Percentiles rank a stretch among this genome's conserved stretches.
phyloP scores from a whole-genome alignment of 225 moss, liverwort and hornwort species.

The Marchantia polymorpha region DNA sequence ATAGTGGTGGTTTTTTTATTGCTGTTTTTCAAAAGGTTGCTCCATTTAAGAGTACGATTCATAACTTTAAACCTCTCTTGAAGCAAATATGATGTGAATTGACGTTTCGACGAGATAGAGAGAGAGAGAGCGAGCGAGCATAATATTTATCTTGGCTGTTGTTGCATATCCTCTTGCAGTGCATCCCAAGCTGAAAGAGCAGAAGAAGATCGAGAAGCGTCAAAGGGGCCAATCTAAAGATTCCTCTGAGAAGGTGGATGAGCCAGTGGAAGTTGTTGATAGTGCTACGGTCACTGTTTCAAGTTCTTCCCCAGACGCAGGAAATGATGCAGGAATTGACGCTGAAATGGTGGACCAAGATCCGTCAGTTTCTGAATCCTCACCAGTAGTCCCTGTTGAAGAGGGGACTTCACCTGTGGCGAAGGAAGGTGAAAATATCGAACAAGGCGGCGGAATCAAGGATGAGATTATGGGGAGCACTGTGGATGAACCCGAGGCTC shows the following conservation, averaged over 20 bases:
- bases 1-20: slow-evolving; percentile 95
- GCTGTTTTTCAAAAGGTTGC: slow-evolving; percentile 76
- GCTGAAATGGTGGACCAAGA: slow-evolving; percentile 4
- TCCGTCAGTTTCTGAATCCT: not conserved
- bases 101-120: too few species aligned
- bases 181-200: slow-evolving; percentile 49
- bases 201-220: slow-evolving; percentile 30
- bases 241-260: not conserved
- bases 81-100: too few species aligned
- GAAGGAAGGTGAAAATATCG: not conserved
- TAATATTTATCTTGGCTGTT: too few species aligned
- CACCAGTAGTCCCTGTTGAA: not conserved
- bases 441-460: not conserved
- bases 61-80: not conserved
- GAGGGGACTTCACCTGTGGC: not conserved
- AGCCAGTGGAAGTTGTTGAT: not conserved
- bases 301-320: not conserved
- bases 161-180: slow-evolving; percentile 24
- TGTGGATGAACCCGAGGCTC: not conserved
- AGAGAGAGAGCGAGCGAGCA: too few species aligned
- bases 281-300: not conserved
- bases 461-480: not conserved
- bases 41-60: slow-evolving; percentile 54
- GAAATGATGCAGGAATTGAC: not conserved
- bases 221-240: not conserved